Percentiles rank a stretch among this genome's conserved stretches.
Conservation (phyloP, 1,284 basidiomycete species). For the Ustilago shanxiensis region DNA sequence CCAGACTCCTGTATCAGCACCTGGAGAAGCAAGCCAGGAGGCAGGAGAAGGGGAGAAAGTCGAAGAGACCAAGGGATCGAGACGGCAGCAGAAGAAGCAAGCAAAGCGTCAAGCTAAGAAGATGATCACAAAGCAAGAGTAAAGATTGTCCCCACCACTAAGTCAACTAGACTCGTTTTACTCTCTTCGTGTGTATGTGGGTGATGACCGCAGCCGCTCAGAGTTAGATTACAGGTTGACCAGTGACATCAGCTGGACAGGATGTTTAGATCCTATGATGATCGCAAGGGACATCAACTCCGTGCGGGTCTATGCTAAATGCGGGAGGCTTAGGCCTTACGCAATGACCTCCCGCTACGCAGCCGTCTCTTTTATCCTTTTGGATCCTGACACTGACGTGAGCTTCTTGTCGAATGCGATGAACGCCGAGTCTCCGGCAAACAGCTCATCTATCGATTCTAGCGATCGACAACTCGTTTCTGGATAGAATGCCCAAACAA, state of each 20-base stretch:
- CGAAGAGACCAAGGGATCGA: conserved; percentile 13
- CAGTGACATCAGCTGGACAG: background rate
- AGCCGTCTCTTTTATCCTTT: background rate
- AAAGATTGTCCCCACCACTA: background rate
- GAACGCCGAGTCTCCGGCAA: conserved; percentile 28
- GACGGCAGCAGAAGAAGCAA: conserved; percentile 36
- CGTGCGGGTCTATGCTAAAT: too few relatives aligned
- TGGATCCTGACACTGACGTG: conserved; percentile 7
- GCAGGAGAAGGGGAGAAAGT: background rate
- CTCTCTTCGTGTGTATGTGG: too few relatives aligned
- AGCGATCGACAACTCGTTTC: conserved; percentile 42
- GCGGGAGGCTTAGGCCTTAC: too few relatives aligned
- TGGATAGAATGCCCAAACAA: conserved; percentile 37
- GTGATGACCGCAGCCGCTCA: background rate
- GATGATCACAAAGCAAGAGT: conserved; percentile 21
- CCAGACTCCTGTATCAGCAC: conserved; percentile 11
- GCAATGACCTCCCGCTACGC: too few relatives aligned
- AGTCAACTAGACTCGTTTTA: background rate
- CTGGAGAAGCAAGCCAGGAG: conserved; percentile 9
- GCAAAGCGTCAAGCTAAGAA: conserved; percentile 46
- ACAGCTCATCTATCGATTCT: conserved; percentile 44
- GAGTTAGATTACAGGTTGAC: background rate
- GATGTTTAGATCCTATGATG: background rate
- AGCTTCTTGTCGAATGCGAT: conserved; percentile 27
- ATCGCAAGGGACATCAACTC: too few relatives aligned